Percentiles rank a stretch among this genome's conserved stretches.
These are phyloP conservation scores for Ophiostoma sp. DNA, from an alignment of 2,329 filamentous ascomycete genomes.

Conservation along the genomic window DNA sequence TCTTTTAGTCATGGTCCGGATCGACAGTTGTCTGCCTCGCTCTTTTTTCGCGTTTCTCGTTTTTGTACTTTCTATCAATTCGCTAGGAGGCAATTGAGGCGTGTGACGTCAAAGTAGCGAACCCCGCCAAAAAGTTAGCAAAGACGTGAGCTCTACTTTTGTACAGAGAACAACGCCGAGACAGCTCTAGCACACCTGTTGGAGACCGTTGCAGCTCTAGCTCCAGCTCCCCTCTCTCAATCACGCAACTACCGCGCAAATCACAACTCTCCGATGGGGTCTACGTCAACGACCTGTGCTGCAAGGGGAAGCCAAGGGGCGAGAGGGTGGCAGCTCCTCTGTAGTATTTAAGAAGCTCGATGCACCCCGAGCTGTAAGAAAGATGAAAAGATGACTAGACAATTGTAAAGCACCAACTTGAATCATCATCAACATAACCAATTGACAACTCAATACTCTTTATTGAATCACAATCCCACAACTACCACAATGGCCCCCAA, in stretches of 20 bases:
- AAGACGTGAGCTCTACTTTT: not conserved
- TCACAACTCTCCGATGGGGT: no score
- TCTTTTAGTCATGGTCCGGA: not conserved
- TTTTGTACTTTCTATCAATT: not conserved
- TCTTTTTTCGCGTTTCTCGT: not conserved
- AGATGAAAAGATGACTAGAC: no score
- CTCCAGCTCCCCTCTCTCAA: not conserved
- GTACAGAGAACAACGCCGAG: not conserved
- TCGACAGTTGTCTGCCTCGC: not conserved
- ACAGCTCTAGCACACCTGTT: not conserved
- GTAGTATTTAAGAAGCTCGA: not conserved
- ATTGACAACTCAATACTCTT: not conserved
- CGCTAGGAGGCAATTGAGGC: not conserved
- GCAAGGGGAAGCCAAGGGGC: no score
- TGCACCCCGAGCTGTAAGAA: not conserved
- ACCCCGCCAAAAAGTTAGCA: not conserved
- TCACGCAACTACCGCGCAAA: not conserved
- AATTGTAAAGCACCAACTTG: not conserved
- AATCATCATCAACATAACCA: not conserved
- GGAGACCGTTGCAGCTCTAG: no score
- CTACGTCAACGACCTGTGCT: no score
- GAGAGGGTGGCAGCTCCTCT: not conserved
- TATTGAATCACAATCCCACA: not conserved
- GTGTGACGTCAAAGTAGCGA: not conserved
- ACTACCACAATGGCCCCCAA: constrained; percentile 44